Evolutionary conservation across 305 asterid species (phyloP).

Genomic region (Fraxinus platypoda): DNA sequence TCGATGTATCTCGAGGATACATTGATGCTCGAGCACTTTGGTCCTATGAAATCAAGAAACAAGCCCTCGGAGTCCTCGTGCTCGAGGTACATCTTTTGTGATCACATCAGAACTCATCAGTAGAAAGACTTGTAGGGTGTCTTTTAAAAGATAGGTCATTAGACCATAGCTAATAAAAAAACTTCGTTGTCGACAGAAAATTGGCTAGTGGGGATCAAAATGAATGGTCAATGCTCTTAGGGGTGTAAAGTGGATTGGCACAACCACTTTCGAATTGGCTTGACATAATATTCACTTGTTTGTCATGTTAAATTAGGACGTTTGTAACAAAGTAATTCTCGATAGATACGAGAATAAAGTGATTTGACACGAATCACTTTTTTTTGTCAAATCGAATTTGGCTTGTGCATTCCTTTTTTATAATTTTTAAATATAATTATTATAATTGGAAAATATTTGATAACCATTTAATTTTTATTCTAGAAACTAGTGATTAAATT

Average conservation of each 20-base stretch:
- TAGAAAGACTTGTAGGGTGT: neutral
- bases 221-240: neutral
- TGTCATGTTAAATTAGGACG: neutral
- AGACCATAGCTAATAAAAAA: too few species aligned
- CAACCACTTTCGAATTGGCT: neutral
- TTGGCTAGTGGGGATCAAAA: neutral
- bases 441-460: too few species aligned
- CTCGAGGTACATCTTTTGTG: too few species aligned
- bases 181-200: neutral
- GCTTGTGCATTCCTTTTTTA: neutral
- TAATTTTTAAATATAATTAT: too few species aligned
- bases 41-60: too few species aligned
- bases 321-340: too few species aligned
- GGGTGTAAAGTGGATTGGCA: neutral
- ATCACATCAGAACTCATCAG: neutral
- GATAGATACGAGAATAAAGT: too few species aligned
- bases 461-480: too few species aligned
- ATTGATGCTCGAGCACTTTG: too few species aligned
- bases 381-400: neutral
- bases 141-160: neutral
- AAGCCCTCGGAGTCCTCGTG: too few species aligned
- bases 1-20: too few species aligned
- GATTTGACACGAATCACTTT: neutral
- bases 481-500: too few species aligned
- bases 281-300: neutral